A percentile compares a stretch with the other conserved stretches of the same genome.
Conservation (phyloP, 2,329 filamentous ascomycete species). For the Xylaria digitata region DNA sequence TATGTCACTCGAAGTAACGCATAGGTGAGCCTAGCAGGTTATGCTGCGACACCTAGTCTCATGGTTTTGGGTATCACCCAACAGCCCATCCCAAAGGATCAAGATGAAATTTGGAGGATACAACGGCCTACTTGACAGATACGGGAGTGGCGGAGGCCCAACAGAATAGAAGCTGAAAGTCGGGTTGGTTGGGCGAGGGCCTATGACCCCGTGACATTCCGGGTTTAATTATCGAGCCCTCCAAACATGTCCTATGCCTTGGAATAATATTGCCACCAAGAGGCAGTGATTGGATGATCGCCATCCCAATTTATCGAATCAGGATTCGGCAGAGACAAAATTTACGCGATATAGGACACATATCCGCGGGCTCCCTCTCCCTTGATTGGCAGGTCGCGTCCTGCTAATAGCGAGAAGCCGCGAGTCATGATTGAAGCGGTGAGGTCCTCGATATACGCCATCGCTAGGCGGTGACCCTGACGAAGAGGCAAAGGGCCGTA, state of each 20-base stretch:
- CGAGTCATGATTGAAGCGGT: slow-evolving; percentile 21
- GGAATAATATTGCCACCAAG: not conserved
- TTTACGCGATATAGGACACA: not conserved
- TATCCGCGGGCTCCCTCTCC: not conserved
- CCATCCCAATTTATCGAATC: not conserved
- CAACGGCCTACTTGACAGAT: not conserved
- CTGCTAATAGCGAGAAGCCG: slow-evolving; percentile 1
- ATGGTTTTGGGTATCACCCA: not conserved
- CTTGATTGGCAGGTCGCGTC: not conserved
- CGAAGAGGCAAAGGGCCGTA: not conserved
- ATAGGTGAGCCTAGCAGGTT: not conserved
- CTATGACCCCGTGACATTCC: slow-evolving; percentile 4
- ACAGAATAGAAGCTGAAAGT: not conserved
- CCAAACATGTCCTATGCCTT: not conserved
- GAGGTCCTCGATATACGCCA: slow-evolving; percentile 2
- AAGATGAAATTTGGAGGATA: not conserved
- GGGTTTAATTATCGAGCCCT: not conserved
- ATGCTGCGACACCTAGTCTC: not conserved
- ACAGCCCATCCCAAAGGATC: not conserved
- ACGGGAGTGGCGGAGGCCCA: not conserved
- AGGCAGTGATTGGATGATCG: not conserved
- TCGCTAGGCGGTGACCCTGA: not conserved
- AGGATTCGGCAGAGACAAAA: not conserved
- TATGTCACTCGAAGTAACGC: slow-evolving; percentile 3
- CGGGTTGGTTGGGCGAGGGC: slow-evolving; percentile 5